Percentiles rank a stretch among this genome's conserved stretches.
Conservation (phyloP, 345 rosid species). For the Melastoma malabathricum region DNA sequence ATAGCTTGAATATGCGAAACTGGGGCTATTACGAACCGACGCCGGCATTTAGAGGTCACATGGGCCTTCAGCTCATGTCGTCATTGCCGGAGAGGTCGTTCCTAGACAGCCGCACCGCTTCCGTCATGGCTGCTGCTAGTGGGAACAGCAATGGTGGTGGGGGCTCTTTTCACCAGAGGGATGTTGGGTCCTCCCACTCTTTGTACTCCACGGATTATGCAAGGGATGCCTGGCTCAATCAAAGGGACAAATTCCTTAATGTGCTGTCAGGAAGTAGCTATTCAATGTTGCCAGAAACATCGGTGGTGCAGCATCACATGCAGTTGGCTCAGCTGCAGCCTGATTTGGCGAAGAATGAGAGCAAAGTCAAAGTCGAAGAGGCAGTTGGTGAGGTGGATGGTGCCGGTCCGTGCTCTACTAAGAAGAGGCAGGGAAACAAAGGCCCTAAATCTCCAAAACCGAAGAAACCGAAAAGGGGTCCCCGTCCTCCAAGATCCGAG, state of each 20-base stretch:
- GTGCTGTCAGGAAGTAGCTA: slow-evolving; percentile 8
- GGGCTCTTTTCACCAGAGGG: slow-evolving; percentile 10
- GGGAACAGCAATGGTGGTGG: neutral
- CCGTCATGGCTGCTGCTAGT: slow-evolving; percentile 7
- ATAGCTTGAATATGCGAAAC: slow-evolving; percentile 15
- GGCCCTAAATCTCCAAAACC: slow-evolving; percentile 13
- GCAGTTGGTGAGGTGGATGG: slow-evolving; percentile 6
- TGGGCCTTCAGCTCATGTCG: slow-evolving; percentile 16
- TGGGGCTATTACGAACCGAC: slow-evolving; percentile 23
- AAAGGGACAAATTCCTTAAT: slow-evolving; percentile 13
- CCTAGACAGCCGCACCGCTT: slow-evolving; percentile 9
- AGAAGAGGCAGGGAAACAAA: slow-evolving; percentile 17
- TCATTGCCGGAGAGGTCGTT: slow-evolving; percentile 11
- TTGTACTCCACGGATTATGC: slow-evolving; percentile 11
- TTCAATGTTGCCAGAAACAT: slow-evolving; percentile 10
- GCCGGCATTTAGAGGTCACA: slow-evolving; percentile 11
- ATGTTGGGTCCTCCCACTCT: slow-evolving; percentile 5
- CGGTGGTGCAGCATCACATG: slow-evolving; percentile 8
- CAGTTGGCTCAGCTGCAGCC: slow-evolving; percentile 11
- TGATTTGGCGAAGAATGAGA: slow-evolving; percentile 10
- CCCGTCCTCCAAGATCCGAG: slow-evolving; percentile 12
- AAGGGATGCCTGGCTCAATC: slow-evolving; percentile 16
- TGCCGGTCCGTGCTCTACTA: slow-evolving; percentile 3
- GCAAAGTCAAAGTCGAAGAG: slow-evolving; percentile 9
- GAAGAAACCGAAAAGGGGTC: slow-evolving; percentile 15